Percentiles rank a stretch among this genome's conserved stretches.
Evolutionary conservation across 2,329 filamentous ascomycete genomes (phyloP).

Genomic region (Epichloe brachyelytri): DNA sequence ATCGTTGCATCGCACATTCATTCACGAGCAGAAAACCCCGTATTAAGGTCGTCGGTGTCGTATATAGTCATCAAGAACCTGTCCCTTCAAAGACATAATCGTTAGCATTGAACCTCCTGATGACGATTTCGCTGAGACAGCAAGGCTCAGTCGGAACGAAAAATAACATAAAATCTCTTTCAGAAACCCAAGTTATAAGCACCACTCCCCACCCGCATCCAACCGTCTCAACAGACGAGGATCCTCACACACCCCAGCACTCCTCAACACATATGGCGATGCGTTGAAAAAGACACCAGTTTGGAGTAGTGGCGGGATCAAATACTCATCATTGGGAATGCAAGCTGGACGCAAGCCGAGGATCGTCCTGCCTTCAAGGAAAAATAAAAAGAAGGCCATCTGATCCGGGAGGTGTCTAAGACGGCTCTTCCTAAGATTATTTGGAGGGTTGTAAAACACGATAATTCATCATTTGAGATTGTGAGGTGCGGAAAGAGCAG

Average conservation of each 20-base stretch:
- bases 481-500: not conserved
- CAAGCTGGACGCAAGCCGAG: slow-evolving; percentile 8
- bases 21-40: too few species aligned
- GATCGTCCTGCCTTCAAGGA: slow-evolving; percentile 3
- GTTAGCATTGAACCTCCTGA: not conserved
- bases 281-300: slow-evolving; percentile 12
- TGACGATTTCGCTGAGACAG: too few species aligned
- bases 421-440: slow-evolving; percentile 33
- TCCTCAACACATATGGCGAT: slow-evolving; percentile 22
- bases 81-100: not conserved
- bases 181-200: slow-evolving; percentile 35
- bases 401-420: slow-evolving; percentile 25
- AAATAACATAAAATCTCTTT: slow-evolving; percentile 17
- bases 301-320: slow-evolving; percentile 8
- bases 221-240: slow-evolving; percentile 13
- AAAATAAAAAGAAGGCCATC: slow-evolving; percentile 2
- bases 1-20: too few species aligned
- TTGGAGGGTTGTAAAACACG: slow-evolving; percentile 24
- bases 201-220: slow-evolving; percentile 26
- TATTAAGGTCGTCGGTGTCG: too few species aligned
- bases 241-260: slow-evolving; percentile 8
- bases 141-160: not conserved
- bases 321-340: slow-evolving; percentile 2
- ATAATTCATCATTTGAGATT: slow-evolving; percentile 26
- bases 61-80: not conserved